These are phyloP conservation scores for Collybiopsis luxurians DNA, from an alignment of 768 basidiomycete species.

Conservation along the genomic window DNA sequence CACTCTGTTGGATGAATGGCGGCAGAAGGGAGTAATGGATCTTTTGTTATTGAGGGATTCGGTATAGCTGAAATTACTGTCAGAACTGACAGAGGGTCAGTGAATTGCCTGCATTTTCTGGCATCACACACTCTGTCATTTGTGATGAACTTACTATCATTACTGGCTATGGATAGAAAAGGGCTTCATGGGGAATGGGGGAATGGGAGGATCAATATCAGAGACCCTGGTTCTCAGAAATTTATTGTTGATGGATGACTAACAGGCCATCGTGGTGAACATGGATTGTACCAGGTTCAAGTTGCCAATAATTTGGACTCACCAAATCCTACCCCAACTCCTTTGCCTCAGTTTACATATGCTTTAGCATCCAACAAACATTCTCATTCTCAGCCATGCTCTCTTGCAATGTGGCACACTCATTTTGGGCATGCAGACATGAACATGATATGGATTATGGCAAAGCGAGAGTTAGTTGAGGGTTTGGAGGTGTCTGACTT, in stretches of 20 bases:
- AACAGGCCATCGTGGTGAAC: neutral
- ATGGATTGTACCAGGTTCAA: neutral
- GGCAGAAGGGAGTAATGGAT: neutral
- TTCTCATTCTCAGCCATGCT: neutral
- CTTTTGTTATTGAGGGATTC: neutral
- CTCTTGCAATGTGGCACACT: neutral
- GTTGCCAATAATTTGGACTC: neutral
- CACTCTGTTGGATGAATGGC: neutral
- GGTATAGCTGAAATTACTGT: neutral
- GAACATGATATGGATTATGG: neutral
- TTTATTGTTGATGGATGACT: neutral
- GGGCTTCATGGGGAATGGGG: neutral
- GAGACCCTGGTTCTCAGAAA: neutral
- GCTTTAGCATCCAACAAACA: neutral
- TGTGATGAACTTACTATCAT: neutral
- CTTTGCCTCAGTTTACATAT: neutral
- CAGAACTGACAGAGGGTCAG: neutral
- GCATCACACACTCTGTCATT: neutral
- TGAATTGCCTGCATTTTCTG: neutral
- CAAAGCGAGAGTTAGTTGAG: neutral
- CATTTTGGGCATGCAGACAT: neutral
- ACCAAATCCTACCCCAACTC: neutral
- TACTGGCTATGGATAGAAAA: neutral
- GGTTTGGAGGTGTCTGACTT: neutral
- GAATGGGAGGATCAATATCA: neutral